Evolutionary conservation across 1,284 basidiomycete species (phyloP), one percentile per base, ranked within the genome.

Genomic region (Cutaneotrichosporon spelunceum): DNA sequence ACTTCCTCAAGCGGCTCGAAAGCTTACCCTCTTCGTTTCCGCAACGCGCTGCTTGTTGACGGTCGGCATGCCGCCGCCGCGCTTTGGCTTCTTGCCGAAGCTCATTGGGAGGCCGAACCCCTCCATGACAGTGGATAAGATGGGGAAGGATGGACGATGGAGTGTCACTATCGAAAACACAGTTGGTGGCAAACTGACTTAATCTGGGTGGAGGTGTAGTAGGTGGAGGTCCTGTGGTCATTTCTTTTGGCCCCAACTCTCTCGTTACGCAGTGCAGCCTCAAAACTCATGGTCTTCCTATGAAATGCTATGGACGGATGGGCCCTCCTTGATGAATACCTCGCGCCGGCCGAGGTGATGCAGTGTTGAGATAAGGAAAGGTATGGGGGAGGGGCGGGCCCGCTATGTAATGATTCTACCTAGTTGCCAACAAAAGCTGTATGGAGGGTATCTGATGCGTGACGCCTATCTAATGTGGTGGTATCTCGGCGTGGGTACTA

Each of bases 51-150:
- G 76, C 16, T 68, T 66, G 59, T 13, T 72, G 73, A 21, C 64
- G 62, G 21, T 23, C 3, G 23, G 21, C 6, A 14, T 23, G 3
- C 33, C 52, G 8, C 52, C 34, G 10, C 33, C 34, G 16, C 62
- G 63, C 60, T 77, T 78, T 53, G 75, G 66, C 66, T 78, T 79
- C 65, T 80, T 80, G 65, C 79, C 79, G 62, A 80, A 80, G 68
- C 74, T 75, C 75, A 79, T 78, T 2, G 78, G 78, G 2, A 79
- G 69, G 26, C 71, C 76, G 30, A 72, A 72, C n/a, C 67, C 70
- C 29, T 79, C 78, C 78, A 79, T 79, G 27, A 24, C 70, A 36
- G 42, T 30, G 50, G 57, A 39, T 34, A 24, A 9, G 26, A 50
- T 26, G 24, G 29, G 16, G 33, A 39, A 23, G 36, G 33, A 23